Evolutionary conservation across 352 stramenopile species (phyloP).

Genomic region (Peronospora destructor): DNA sequence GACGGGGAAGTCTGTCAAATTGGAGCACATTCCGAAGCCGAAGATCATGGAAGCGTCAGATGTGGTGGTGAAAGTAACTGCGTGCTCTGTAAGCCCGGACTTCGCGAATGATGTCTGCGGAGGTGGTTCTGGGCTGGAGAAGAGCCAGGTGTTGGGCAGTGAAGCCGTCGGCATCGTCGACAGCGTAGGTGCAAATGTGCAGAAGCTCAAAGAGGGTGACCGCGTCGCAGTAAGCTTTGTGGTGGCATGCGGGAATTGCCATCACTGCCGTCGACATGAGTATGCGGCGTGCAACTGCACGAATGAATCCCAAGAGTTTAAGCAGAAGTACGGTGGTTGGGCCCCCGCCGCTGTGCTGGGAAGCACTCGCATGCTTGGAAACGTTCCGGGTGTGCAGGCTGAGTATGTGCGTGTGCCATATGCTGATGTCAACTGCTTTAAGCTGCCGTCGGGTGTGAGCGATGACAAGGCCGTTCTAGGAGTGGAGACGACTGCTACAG

Average conservation of each 20-base stretch:
- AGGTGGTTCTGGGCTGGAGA: constrained; percentile 39
- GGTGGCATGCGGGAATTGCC: constrained; percentile 61
- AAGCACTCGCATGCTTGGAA: constrained; percentile 41
- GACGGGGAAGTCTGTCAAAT: constrained; percentile 45
- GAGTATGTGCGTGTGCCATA: constrained; percentile 75
- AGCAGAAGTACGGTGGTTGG: constrained; percentile 56
- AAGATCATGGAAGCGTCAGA: constrained; percentile 48
- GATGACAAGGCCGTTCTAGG: constrained; percentile 67
- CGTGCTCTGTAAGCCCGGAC: constrained; percentile 50
- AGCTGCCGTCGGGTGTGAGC: constrained; percentile 40
- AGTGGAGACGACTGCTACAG: constrained; percentile 48
- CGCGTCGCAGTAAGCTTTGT: constrained; percentile 72
- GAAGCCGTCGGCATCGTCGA: constrained; percentile 64
- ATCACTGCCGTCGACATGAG: constrained; percentile 50
- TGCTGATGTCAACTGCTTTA: constrained; percentile 63
- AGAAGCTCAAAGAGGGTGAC: constrained; percentile 51
- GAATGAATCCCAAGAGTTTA: constrained; percentile 63
- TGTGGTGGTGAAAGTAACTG: constrained; percentile 58
- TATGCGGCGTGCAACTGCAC: constrained; percentile 66
- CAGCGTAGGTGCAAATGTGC: constrained; percentile 40
- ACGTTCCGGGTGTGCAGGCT: constrained; percentile 58
- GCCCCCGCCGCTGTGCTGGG: constrained; percentile 59
- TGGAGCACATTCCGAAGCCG: constrained; percentile 51
- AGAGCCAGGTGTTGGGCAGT: constrained; percentile 58
- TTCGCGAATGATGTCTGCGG: constrained; percentile 40